These are phyloP conservation scores for Agrocybe praecox DNA, from an alignment of 768 basidiomycete species.

Conservation along the genomic window DNA sequence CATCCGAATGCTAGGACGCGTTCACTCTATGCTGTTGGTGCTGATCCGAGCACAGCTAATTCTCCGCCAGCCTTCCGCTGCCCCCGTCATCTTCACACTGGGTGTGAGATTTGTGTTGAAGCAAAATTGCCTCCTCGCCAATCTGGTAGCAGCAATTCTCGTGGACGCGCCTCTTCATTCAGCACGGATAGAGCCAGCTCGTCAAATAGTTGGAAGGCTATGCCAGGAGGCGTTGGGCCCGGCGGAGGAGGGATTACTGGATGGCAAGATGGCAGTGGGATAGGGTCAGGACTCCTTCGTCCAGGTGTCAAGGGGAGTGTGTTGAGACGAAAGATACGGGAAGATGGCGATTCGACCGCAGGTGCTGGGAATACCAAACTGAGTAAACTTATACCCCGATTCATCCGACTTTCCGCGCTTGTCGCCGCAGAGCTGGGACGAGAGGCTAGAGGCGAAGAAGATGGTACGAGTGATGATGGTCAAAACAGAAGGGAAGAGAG, in stretches of 20 bases:
- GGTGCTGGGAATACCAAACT: conserved; percentile 66
- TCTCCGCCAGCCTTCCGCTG: conserved; percentile 68
- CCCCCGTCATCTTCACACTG: conserved; percentile 71
- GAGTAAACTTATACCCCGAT: conserved; percentile 67
- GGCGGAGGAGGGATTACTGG: conserved; percentile 61
- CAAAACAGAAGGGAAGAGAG: conserved; percentile 16
- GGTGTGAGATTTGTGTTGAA: conserved; percentile 79
- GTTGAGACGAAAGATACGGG: conserved; percentile 50
- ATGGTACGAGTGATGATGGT: conserved; percentile 29
- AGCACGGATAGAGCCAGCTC: conserved; percentile 8
- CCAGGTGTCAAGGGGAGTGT: conserved; percentile 59
- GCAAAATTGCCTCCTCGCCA: conserved; percentile 42
- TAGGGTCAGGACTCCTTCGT: conserved; percentile 68
- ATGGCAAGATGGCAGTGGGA: conserved; percentile 75
- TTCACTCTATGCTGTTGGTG: conserved; percentile 59
- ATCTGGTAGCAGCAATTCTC: conserved; percentile 23
- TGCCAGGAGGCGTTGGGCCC: conserved; percentile 34
- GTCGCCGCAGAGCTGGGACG: conserved; percentile 77
- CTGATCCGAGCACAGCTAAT: conserved; percentile 62
- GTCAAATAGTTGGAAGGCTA: conserved; percentile 30
- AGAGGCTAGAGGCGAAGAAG: conserved; percentile 65
- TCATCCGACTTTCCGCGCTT: conserved; percentile 76
- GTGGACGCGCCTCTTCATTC: conserved; percentile 17
- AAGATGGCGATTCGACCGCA: conserved; percentile 25
- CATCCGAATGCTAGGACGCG: conserved; percentile 39